These are phyloP conservation scores for Calonectria leucothoes DNA, from an alignment of 2,329 filamentous ascomycete genomes.

Conservation along the genomic window DNA sequence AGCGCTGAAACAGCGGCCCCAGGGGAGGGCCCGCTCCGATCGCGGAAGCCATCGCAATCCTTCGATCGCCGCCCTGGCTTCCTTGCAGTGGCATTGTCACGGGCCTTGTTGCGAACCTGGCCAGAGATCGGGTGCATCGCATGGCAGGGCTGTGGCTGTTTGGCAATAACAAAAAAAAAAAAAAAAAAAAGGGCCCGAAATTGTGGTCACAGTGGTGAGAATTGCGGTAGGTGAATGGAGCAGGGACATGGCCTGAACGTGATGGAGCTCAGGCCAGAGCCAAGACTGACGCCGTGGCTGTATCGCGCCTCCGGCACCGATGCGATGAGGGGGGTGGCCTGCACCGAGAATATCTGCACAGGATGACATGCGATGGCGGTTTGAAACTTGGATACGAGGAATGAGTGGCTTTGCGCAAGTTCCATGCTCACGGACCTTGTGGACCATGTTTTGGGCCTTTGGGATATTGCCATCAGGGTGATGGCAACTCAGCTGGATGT, in stretches of 20 bases:
- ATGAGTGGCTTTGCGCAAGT: background rate
- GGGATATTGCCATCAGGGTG: background rate
- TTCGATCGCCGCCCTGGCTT: background rate
- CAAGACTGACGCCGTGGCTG: background rate
- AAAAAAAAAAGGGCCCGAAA: background rate
- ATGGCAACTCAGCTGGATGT: background rate
- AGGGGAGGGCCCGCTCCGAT: conserved; percentile 12
- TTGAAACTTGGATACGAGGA: background rate
- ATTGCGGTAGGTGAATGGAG: background rate
- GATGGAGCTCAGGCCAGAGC: background rate
- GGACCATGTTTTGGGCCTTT: background rate
- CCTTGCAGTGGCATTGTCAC: background rate
- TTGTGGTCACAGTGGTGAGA: background rate
- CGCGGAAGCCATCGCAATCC: background rate
- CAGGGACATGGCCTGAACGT: background rate
- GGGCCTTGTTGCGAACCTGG: background rate
- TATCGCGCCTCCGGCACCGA: background rate
- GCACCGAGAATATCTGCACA: background rate
- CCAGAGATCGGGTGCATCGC: background rate
- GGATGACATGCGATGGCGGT: background rate
- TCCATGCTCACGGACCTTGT: background rate
- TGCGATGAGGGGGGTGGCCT: background rate
- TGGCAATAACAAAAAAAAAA: background rate
- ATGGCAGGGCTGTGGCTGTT: background rate
- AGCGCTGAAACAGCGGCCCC: background rate